These are phyloP conservation scores for Furcasterigmium sp. DNA, from an alignment of 2,329 filamentous ascomycete species.

Conservation along the genomic window DNA sequence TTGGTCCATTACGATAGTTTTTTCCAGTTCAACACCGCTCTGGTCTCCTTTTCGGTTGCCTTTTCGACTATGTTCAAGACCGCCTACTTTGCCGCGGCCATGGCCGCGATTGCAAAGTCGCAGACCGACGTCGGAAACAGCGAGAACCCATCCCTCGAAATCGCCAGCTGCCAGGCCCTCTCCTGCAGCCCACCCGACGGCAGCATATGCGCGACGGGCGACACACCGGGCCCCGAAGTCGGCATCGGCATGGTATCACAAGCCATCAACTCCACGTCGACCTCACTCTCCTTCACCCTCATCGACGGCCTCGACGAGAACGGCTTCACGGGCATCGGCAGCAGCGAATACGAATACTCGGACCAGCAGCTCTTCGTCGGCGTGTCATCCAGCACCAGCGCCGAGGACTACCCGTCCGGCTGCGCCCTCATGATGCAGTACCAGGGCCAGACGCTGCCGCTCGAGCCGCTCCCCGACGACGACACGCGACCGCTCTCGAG, in stretches of 20 bases:
- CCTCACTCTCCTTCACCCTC: slow-evolving; percentile 2
- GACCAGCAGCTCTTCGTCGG: slow-evolving; percentile 7
- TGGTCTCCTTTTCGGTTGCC: too few species aligned
- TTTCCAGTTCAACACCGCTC: too few species aligned
- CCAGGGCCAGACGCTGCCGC: slow-evolving; percentile 4
- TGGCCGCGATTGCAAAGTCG: neutral
- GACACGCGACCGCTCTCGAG: neutral
- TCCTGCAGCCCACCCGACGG: neutral
- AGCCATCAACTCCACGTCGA: neutral
- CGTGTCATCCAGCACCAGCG: neutral
- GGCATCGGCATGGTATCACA: slow-evolving; percentile 2
- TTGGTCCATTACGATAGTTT: too few species aligned
- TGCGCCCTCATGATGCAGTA: slow-evolving; percentile 8
- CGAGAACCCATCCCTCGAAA: slow-evolving; percentile 1
- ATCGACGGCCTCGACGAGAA: slow-evolving; percentile 20
- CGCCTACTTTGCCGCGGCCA: neutral
- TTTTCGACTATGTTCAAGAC: neutral
- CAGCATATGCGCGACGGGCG: slow-evolving; percentile 2
- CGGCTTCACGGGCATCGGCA: slow-evolving; percentile 5
- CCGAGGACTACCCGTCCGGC: slow-evolving; percentile 3
- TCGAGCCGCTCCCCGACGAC: neutral
- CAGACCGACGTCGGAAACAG: neutral
- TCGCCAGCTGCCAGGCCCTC: slow-evolving; percentile 2
- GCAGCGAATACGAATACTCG: slow-evolving; percentile 1
- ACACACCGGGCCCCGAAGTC: neutral